Evolutionary conservation across 139 green algal species (phyloP), one percentile per base, ranked within the genome.

Genomic region (Diplosphaera chodatii): DNA sequence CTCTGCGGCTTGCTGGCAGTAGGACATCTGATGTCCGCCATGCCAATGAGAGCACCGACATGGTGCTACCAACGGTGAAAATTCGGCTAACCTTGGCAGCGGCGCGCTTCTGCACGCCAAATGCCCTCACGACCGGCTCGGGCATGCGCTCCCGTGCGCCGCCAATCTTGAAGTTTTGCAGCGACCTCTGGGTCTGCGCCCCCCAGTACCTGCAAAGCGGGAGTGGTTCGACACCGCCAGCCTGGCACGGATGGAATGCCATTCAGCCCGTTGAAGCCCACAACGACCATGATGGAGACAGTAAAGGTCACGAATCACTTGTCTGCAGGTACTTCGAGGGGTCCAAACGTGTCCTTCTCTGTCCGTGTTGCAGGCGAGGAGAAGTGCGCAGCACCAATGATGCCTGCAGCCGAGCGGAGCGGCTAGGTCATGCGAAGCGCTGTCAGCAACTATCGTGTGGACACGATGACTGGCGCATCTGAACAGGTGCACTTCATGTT

Each of bases 91-190:
- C 90, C 84, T 90, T 88, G 15, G 91, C 91, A 31, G 88, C 88
- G 20, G 91, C 90, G 8, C 86, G 72, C 76, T 99, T 99, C 27
- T 97, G 82, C 21, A 96, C 76, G 28, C 92, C 95, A 80, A 99
- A 94, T 2, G 94, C 93, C 13, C 81, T 78, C 25, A 99, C 80
- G 2, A 98, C 82, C 0, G 89, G 89, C 70, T 95, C 87, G 21
- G 95, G 95, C 90, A 99, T 98, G 32, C 87, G 80, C 75, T 98
- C 94, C 0, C 78, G 56, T 0, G 85, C 55, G 0, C 91, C 91
- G n/a, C 94, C 94, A 71, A 99, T 98, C 68, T 97, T 92, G 79
- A 99, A 99, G 83, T 99, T 98, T 67, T 93, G 74, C 21, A 94
- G 75, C 0, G 90, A 96, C 8, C 95, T 84, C 82, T 98, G 93